Percentiles rank a stretch among this genome's conserved stretches.
Conservation (phyloP, 225 moss, liverwort and hornwort species). For the Polytrichum commune region DNA sequence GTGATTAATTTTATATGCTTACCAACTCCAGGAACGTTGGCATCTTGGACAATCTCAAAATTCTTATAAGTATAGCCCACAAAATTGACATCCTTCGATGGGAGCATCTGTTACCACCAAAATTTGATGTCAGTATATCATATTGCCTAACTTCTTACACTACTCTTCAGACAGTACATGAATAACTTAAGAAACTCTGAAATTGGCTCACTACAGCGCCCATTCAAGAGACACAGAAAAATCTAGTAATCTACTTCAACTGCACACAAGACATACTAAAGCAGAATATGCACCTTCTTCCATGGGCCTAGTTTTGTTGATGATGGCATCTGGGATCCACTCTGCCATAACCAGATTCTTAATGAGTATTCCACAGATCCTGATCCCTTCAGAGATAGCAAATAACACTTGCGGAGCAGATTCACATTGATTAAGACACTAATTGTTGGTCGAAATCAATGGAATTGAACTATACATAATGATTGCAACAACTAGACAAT, state of each 20-base stretch:
- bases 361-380: not conserved
- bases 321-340: conserved; percentile 49
- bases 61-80: conserved; percentile 78
- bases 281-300: conserved; percentile 46
- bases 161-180: not conserved
- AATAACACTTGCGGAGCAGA: too few relatives aligned
- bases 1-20: conserved; percentile 7
- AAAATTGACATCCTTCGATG: conserved; percentile 71
- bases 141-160: not conserved
- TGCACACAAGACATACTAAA: not conserved
- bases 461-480: too few relatives aligned
- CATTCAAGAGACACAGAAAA: not conserved
- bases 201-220: not conserved
- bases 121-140: not conserved
- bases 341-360: conserved; percentile 23
- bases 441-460: too few relatives aligned
- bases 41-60: conserved; percentile 66
- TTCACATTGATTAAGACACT: too few relatives aligned
- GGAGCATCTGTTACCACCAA: conserved; percentile 49
- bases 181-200: not conserved
- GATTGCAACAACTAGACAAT: not conserved
- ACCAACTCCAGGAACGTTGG: conserved; percentile 58
- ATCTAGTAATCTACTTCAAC: not conserved
- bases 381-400: too few relatives aligned
- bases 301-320: conserved; percentile 63